Evolutionary conservation across 129 eudicot species (phyloP).

Genomic region (Gnaphalium uliginosum): DNA sequence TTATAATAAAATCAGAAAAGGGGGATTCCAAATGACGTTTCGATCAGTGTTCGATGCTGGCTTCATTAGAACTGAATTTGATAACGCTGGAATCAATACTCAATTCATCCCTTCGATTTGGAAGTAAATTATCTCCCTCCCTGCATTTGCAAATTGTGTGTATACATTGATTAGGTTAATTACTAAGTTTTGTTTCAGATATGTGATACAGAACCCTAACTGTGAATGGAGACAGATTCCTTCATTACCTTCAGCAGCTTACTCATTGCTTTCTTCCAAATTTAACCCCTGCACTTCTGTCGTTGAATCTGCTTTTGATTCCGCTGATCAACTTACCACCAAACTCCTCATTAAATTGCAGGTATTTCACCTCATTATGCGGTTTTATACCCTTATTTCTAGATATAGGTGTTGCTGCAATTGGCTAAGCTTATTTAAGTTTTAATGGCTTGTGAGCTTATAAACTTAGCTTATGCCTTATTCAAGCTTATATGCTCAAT

Average conservation of each 20-base stretch:
- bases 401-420: background rate
- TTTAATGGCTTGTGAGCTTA: background rate
- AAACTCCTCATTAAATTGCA: conserved; percentile 85
- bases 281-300: conserved; percentile 64
- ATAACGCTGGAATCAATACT: conserved; percentile 61
- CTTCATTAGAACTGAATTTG: conserved; percentile 61
- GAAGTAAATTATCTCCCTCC: conserved; percentile 50
- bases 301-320: conserved; percentile 62
- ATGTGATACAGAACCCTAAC: conserved; percentile 77
- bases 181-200: conserved; percentile 29
- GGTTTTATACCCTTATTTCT: background rate
- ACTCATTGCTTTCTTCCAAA: conserved; percentile 66
- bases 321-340: conserved; percentile 79
- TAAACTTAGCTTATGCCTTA: background rate
- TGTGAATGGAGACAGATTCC: conserved; percentile 83
- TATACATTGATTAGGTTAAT: background rate
- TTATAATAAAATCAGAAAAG: background rate
- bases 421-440: background rate
- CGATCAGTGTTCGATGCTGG: conserved; percentile 82
- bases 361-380: conserved; percentile 34
- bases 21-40: conserved; percentile 40
- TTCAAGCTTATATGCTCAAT: background rate
- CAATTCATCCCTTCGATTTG: conserved; percentile 84
- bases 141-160: background rate
- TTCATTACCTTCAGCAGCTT: conserved; percentile 79